Conservation (phyloP, 768 basidiomycete species). For the Brasilioporus rufonigricans region DNA sequence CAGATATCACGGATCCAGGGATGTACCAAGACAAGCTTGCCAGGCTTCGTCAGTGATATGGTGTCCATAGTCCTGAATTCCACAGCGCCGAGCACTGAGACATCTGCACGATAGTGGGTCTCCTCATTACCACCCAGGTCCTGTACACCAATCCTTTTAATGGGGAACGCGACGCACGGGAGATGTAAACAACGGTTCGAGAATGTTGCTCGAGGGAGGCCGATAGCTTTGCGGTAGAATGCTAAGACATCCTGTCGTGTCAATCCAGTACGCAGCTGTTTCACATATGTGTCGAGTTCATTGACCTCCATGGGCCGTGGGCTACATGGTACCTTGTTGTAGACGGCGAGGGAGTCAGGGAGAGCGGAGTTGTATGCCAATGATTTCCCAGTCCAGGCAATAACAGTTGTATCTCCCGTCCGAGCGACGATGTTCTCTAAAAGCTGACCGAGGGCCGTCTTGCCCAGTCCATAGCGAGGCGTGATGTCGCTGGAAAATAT, state of each 20-base stretch:
- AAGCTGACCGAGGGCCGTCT: too few relatives aligned
- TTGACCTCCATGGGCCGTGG: too few relatives aligned
- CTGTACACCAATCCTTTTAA: not conserved
- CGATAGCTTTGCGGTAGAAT: too few relatives aligned
- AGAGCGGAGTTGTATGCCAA: not conserved
- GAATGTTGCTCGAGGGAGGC: too few relatives aligned
- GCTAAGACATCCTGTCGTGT: too few relatives aligned
- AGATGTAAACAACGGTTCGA: too few relatives aligned
- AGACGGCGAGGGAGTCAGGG: not conserved
- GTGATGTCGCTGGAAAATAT: too few relatives aligned
- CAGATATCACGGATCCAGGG: slow-evolving; percentile 11
- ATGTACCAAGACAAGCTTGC: not conserved
- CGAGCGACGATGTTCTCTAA: not conserved
- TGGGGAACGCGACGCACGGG: not conserved
- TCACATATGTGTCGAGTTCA: not conserved
- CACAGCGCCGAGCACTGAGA: not conserved
- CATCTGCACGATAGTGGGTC: not conserved
- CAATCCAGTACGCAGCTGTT: not conserved
- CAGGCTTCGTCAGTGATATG: not conserved
- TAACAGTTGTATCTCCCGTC: not conserved
- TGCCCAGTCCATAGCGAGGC: not conserved
- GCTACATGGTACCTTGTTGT: not conserved
- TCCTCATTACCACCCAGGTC: not conserved
- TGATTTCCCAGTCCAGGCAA: too few relatives aligned
- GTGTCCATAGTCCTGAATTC: not conserved